Conservation (phyloP, 2,329 filamentous ascomycete species). For the Colletotrichum eremochloae region DNA sequence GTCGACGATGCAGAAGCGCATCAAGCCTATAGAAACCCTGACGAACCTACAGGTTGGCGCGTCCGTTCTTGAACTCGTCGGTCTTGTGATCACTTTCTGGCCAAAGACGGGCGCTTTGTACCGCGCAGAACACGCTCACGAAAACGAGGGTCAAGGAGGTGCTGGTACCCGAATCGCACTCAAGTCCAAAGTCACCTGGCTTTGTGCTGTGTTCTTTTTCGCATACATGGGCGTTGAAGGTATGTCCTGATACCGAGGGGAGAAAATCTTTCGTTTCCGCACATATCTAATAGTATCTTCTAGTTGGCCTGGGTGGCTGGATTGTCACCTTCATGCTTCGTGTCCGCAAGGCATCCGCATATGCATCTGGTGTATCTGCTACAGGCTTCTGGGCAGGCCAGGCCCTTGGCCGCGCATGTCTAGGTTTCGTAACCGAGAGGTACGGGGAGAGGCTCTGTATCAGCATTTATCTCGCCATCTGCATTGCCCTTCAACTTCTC, state of each 20-base stretch:
- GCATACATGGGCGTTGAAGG: constrained; percentile 80
- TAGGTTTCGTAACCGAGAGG: constrained; percentile 78
- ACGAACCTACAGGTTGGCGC: constrained; percentile 56
- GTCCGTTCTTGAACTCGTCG: constrained; percentile 67
- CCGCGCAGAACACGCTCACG: constrained; percentile 54
- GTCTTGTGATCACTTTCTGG: constrained; percentile 70
- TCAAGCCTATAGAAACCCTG: neutral
- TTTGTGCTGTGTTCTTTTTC: constrained; percentile 76
- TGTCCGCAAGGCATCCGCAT: constrained; percentile 73
- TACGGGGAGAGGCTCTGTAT: constrained; percentile 75
- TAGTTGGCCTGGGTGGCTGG: constrained; percentile 80
- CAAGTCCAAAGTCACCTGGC: constrained; percentile 70
- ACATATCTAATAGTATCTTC: constrained; percentile 25
- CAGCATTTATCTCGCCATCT: constrained; percentile 70
- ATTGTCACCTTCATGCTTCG: constrained; percentile 84
- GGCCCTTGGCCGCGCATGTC: constrained; percentile 73
- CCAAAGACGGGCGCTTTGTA: constrained; percentile 67
- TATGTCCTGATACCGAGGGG: constrained; percentile 29
- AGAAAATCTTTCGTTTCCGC: neutral
- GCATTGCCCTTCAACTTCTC: constrained; percentile 73
- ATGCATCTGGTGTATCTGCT: constrained; percentile 78
- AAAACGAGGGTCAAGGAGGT: constrained; percentile 44
- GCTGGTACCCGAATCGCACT: constrained; percentile 56
- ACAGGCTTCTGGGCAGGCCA: constrained; percentile 87
- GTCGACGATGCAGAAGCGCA: constrained; percentile 43